phyloP scores from a whole-genome alignment of 2,329 filamentous ascomycete species.

The Colletotrichum simmondsii region DNA sequence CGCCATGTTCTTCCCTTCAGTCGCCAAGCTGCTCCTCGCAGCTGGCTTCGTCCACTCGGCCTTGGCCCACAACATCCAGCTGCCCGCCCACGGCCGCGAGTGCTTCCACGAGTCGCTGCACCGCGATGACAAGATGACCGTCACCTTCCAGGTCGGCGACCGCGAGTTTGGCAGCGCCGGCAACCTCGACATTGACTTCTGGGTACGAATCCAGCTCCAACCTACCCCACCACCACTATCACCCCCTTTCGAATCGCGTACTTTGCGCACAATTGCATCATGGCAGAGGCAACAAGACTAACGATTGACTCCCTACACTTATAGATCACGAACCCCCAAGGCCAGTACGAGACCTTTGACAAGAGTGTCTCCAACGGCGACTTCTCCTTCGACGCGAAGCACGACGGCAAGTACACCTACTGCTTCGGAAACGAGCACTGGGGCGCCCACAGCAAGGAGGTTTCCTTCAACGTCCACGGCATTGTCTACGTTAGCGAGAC shows the following conservation, averaged over 20 bases:
- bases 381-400: slow-evolving; percentile 86
- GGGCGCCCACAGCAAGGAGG: slow-evolving; percentile 95
- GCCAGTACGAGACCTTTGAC: slow-evolving; percentile 82
- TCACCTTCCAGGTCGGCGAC: slow-evolving; percentile 98
- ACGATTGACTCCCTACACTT: slow-evolving; percentile 32
- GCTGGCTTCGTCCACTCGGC: slow-evolving; percentile 64
- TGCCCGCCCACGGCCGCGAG: slow-evolving; percentile 92
- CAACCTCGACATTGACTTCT: slow-evolving; percentile 97
- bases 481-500: slow-evolving; percentile 95
- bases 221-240: not conserved
- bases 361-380: slow-evolving; percentile 89
- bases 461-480: slow-evolving; percentile 99
- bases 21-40: slow-evolving; percentile 56
- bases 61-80: slow-evolving; percentile 93
- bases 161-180: slow-evolving; percentile 94
- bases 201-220: slow-evolving; percentile 67
- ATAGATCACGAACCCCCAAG: slow-evolving; percentile 82
- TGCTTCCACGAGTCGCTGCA: slow-evolving; percentile 97
- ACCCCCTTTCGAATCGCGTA: not conserved
- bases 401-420: slow-evolving; percentile 92
- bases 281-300: slow-evolving; percentile 4
- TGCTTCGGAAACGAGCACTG: slow-evolving; percentile 99
- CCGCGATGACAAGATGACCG: slow-evolving; percentile 96
- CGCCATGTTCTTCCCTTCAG: slow-evolving; percentile 56
- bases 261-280: not conserved